Conservation (phyloP, 176 grass and related monocot species). For the Oryza meridionalis region DNA sequence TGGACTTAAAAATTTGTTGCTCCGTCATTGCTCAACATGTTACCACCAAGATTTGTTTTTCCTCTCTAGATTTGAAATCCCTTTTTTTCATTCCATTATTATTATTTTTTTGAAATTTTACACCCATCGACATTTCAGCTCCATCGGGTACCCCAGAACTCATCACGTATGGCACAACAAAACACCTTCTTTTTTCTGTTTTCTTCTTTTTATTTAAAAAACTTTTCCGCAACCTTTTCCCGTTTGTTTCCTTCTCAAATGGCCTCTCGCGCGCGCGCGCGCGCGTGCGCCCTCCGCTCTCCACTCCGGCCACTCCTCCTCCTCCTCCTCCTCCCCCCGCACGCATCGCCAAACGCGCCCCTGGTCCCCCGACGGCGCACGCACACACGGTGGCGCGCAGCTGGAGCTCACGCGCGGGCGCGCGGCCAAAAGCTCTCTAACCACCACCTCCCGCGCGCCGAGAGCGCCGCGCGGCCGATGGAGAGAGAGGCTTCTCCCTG, state of each 20-base stretch:
- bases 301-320: conserved; percentile 11
- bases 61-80: background rate
- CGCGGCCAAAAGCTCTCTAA: conserved; percentile 9
- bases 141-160: background rate
- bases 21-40: no score
- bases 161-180: background rate
- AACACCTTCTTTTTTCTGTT: background rate
- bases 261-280: background rate
- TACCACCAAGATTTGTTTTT: background rate
- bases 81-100: no score
- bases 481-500: background rate
- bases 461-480: conserved; percentile 42
- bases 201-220: no score
- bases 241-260: conserved; percentile 7
- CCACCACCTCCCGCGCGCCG: background rate
- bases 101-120: background rate
- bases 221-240: background rate
- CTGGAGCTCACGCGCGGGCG: background rate
- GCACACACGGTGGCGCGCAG: background rate
- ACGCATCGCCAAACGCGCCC: conserved; percentile 27
- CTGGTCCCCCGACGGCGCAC: background rate
- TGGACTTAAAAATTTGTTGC: no score
- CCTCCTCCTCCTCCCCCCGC: background rate
- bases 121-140: background rate
- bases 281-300: background rate